phyloP scores from a whole-genome alignment of 371 early-diverging fungal genomes.

The Mycotypha africana region DNA sequence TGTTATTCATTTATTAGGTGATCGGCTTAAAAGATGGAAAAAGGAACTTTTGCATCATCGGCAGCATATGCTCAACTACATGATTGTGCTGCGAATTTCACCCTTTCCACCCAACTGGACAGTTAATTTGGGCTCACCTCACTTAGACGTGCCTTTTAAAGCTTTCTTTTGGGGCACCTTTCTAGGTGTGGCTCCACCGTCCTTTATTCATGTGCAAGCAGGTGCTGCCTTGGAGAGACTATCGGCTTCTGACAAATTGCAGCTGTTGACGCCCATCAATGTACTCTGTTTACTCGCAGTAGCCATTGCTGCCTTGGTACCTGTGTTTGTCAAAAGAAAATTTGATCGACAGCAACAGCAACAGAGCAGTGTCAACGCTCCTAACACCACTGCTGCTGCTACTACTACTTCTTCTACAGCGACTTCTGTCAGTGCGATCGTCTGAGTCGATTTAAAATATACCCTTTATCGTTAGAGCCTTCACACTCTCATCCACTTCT shows the following conservation, averaged over 20 bases:
- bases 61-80: conserved; percentile 59
- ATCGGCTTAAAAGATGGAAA: conserved; percentile 54
- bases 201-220: conserved; percentile 64
- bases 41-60: conserved; percentile 51
- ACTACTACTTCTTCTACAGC: no score
- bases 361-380: no score
- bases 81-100: conserved; percentile 49
- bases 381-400: no score
- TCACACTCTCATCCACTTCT: no score
- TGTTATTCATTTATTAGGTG: conserved; percentile 47
- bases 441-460: no score
- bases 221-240: conserved; percentile 55
- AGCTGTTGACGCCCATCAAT: conserved; percentile 37
- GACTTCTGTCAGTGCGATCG: no score
- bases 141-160: conserved; percentile 46
- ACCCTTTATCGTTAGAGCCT: no score
- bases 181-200: conserved; percentile 52
- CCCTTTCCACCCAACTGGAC: conserved; percentile 67
- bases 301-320: conserved; percentile 37
- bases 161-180: conserved; percentile 58
- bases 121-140: conserved; percentile 59
- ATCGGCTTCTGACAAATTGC: conserved; percentile 48
- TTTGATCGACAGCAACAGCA: no score
- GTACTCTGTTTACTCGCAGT: conserved; percentile 36
- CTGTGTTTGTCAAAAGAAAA: conserved; percentile 33